Conservation (phyloP, 73 alveolate species). For the Urostyla sp. region DNA sequence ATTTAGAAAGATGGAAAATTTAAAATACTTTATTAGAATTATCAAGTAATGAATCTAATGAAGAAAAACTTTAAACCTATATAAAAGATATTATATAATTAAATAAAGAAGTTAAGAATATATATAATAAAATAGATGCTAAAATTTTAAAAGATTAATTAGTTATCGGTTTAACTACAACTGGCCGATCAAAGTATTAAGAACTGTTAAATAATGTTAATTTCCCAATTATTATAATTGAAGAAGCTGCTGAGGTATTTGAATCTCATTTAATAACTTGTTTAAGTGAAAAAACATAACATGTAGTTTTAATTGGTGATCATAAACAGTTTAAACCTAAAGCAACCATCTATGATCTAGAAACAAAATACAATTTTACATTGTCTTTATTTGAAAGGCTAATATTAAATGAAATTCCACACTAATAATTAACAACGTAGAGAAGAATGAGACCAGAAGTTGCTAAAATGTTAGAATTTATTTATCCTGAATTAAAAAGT, state of each 20-base stretch:
- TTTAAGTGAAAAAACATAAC: constrained; percentile 80
- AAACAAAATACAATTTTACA: constrained; percentile 83
- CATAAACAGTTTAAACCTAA: constrained; percentile 90
- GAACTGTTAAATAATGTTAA: constrained; percentile 69
- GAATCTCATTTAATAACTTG: constrained; percentile 89
- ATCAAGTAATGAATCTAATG: too few relatives aligned
- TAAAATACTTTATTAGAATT: too few relatives aligned
- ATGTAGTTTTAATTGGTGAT: constrained; percentile 91
- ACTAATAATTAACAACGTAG: constrained; percentile 75
- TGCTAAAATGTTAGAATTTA: constrained; percentile 62
- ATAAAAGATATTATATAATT: too few relatives aligned
- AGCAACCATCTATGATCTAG: constrained; percentile 82
- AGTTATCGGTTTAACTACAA: constrained; percentile 78
- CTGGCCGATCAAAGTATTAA: constrained; percentile 71
- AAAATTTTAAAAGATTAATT: too few relatives aligned
- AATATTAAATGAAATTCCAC: constrained; percentile 81
- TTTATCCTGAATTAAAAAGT: constrained; percentile 66
- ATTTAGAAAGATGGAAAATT: too few relatives aligned
- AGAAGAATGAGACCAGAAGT: constrained; percentile 90
- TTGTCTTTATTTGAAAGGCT: constrained; percentile 91
- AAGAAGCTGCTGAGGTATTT: constrained; percentile 96
- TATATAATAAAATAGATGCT: too few relatives aligned
- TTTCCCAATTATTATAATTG: constrained; percentile 82
- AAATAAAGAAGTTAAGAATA: too few relatives aligned
- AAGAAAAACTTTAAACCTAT: too few relatives aligned